These are phyloP conservation scores for Hansenula sp. DNA, from an alignment of 1,139 yeast species.

Conservation along the genomic window DNA sequence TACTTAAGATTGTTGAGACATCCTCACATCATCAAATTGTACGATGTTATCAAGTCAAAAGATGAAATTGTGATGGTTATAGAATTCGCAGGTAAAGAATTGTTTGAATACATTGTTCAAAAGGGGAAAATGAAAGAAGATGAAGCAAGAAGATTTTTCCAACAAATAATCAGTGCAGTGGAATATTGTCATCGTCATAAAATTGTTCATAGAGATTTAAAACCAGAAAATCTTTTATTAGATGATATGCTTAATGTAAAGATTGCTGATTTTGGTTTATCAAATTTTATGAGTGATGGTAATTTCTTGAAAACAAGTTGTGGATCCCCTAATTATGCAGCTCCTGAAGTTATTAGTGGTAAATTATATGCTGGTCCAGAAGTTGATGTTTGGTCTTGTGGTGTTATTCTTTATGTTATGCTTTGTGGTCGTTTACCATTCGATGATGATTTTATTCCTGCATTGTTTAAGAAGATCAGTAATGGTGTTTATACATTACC, in stretches of 20 bases:
- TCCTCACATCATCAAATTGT: conserved; percentile 93
- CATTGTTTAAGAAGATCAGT: conserved; percentile 87
- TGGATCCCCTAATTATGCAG: conserved; percentile 97
- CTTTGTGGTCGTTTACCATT: conserved; percentile 95
- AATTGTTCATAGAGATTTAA: conserved; percentile 94
- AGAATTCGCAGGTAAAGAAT: conserved; percentile 93
- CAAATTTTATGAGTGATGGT: conserved; percentile 98
- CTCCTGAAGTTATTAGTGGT: conserved; percentile 96
- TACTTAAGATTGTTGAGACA: conserved; percentile 86
- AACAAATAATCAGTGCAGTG: conserved; percentile 95
- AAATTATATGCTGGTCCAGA: conserved; percentile 97
- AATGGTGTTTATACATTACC: conserved; percentile 96
- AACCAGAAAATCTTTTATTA: conserved; percentile 87
- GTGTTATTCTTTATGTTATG: conserved; percentile 95
- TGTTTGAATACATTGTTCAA: conserved; percentile 94
- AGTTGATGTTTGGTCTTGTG: conserved; percentile 98
- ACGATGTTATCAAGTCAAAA: conserved; percentile 92
- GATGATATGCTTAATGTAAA: conserved; percentile 92
- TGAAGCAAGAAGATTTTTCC: conserved; percentile 93
- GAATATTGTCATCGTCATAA: conserved; percentile 97
- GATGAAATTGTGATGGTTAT: conserved; percentile 98
- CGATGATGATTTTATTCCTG: conserved; percentile 97
- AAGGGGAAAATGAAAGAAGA: conserved; percentile 92
- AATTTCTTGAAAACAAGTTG: conserved; percentile 93
- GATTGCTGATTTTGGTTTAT: conserved; percentile 94